Conservation (phyloP, 1,284 basidiomycete genomes). For the Gymnopus androsaceus region DNA sequence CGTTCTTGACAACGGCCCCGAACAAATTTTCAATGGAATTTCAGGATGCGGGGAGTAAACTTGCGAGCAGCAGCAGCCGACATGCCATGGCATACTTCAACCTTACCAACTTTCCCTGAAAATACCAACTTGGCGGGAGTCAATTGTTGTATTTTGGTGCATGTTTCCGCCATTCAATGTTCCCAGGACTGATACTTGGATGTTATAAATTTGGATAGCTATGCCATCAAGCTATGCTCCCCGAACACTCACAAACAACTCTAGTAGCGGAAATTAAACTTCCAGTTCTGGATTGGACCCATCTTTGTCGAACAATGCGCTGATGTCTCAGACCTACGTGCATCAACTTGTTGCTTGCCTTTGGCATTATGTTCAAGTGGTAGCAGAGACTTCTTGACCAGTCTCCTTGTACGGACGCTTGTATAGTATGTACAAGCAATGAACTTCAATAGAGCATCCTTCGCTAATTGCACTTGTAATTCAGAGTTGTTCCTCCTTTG, state of each 20-base stretch:
- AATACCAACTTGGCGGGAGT: constrained; percentile 40
- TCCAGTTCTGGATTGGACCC: constrained; percentile 8
- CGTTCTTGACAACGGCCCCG: constrained; percentile 32
- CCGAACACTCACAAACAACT: constrained; percentile 2
- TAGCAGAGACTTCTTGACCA: too few species aligned
- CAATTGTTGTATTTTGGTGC: constrained; percentile 44
- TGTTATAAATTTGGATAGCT: constrained; percentile 41
- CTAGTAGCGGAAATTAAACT: constrained; percentile 14
- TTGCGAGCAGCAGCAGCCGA: constrained; percentile 44
- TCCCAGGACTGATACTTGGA: not conserved
- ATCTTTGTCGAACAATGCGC: not conserved
- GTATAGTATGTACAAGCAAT: too few species aligned
- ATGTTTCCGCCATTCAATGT: constrained; percentile 13
- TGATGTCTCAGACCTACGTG: not conserved
- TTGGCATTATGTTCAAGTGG: not conserved
- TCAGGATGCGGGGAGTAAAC: constrained; percentile 44
- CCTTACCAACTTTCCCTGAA: constrained; percentile 38
- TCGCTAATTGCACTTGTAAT: too few species aligned
- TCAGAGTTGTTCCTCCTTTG: too few species aligned
- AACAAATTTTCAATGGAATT: constrained; percentile 35
- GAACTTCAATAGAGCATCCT: too few species aligned
- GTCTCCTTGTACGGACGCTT: too few species aligned
- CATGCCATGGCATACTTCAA: constrained; percentile 43
- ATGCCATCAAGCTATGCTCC: constrained; percentile 40
- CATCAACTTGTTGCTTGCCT: not conserved